Evolutionary conservation across 257 asterid genomes (phyloP).

Genomic region (Knoxia roxburghii): DNA sequence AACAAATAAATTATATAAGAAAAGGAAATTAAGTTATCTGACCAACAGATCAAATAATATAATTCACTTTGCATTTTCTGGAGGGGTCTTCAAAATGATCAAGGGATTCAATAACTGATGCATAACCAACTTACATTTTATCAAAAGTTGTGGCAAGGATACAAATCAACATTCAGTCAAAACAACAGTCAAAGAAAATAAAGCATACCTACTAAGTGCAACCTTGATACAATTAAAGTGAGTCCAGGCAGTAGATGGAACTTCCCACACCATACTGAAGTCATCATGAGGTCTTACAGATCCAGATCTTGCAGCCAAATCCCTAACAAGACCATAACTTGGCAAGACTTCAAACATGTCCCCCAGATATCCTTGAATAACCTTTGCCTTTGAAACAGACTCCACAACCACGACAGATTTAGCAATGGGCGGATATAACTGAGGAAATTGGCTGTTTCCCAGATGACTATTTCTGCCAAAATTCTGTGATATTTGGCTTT

Average conservation of each 20-base stretch:
- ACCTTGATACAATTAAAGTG: constrained; percentile 87
- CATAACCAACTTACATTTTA: background rate
- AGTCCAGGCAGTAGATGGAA: constrained; percentile 94
- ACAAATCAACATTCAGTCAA: background rate
- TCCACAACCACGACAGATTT: constrained; percentile 84
- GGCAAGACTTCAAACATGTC: constrained; percentile 90
- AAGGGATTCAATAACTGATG: constrained; percentile 1
- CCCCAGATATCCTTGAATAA: constrained; percentile 94
- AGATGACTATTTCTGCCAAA: constrained; percentile 27
- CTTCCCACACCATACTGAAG: constrained; percentile 98
- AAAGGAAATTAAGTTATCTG: background rate
- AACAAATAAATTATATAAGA: constrained; percentile 34
- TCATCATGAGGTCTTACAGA: constrained; percentile 94
- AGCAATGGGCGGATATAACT: constrained; percentile 66
- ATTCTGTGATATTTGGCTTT: constrained; percentile 20
- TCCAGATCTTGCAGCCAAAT: constrained; percentile 96
- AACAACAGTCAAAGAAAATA: constrained; percentile 10
- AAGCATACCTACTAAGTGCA: constrained; percentile 78
- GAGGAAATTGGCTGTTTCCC: constrained; percentile 40
- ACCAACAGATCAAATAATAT: background rate
- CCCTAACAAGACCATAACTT: constrained; percentile 94
- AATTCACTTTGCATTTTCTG: background rate
- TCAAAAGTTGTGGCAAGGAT: background rate
- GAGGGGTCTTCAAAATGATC: background rate
- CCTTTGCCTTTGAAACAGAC: constrained; percentile 80